Conservation (phyloP, 306 rosid species). For the Casuarina cunninghamiana region DNA sequence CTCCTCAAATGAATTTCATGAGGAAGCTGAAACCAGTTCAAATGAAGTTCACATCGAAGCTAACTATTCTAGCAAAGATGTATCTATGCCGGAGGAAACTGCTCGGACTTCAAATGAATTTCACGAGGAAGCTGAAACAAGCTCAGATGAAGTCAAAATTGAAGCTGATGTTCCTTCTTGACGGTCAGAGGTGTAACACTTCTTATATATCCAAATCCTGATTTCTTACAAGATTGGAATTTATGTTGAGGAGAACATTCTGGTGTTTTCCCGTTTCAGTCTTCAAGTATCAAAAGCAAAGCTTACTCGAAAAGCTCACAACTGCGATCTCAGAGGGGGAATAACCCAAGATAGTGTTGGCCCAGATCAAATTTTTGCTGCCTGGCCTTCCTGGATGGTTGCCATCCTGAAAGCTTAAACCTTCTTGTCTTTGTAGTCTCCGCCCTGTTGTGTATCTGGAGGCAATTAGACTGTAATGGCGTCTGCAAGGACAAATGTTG, state of each 20-base stretch:
- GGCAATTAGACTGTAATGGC: not conserved
- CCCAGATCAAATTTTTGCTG: not conserved
- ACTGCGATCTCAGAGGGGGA: not conserved
- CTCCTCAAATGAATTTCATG: slow-evolving; percentile 18
- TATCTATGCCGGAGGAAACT: slow-evolving; percentile 1
- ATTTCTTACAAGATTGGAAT: slow-evolving; percentile 17
- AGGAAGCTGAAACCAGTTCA: slow-evolving; percentile 35
- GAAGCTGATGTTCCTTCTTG: slow-evolving; percentile 23
- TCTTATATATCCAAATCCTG: not conserved
- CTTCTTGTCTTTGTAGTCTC: not conserved
- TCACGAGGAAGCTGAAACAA: slow-evolving; percentile 36
- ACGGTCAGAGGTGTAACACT: not conserved
- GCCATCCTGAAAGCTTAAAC: not conserved
- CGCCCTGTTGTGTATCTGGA: not conserved
- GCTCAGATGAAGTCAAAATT: slow-evolving; percentile 19
- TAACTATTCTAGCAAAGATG: not conserved
- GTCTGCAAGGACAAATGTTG: not conserved
- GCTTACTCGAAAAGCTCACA: not conserved
- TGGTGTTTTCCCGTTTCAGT: not conserved
- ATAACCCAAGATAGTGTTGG: not conserved
- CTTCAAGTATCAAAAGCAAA: slow-evolving; percentile 4
- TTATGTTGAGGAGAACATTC: slow-evolving; percentile 11
- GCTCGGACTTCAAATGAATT: slow-evolving; percentile 7
- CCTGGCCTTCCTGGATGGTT: slow-evolving; percentile 1
- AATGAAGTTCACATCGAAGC: slow-evolving; percentile 25